Evolutionary conservation across 768 basidiomycete genomes (phyloP), one percentile per base, ranked within the genome.

Genomic region (Suillus fuscotomentosus): DNA sequence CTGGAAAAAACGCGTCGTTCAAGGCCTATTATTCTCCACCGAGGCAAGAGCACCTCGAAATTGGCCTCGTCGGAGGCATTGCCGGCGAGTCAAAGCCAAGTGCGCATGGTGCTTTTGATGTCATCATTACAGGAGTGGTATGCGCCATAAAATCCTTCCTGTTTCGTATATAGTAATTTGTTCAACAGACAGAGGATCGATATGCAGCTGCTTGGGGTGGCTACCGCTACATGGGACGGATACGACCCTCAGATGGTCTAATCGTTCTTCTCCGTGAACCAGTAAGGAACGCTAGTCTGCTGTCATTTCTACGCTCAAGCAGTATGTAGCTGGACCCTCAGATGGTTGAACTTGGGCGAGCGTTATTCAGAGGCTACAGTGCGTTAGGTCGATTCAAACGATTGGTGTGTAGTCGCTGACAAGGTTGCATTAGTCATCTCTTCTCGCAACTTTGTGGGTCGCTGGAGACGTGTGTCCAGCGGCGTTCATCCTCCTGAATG

Each of bases 191-290:
- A 7, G 84, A 84, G 61, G 76, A 77, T 43, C 75, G 72, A 20
- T 78, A 83, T 65, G 77, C 79, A 27, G 72, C 76, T 22, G 84
- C 84, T 2, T 90, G 88, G 89, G 87, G 85, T 2, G 80, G 77
- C 4, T 84, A 82, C 63, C 80, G 75, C 56, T 77, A 89, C 59
- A 72, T 84, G 48, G 89, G 89, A 43, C 83, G 87, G 38, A 76
- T 90, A 15, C 78, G 89, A 38, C 73, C 84, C 9, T 77, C 78
- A 45, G 89, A 90, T 72, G 89, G 89, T 15, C 75, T 89, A 45
- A 76, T 88, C 36, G 80, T 83, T 4, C 72, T 90, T 41, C 67
- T 80, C 34, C 81, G 84, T 61, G 80, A 84, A 75, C 82, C 86
- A 61, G 85, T 85, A 62, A 64, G 83, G 75, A 36, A 48, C 20